A percentile compares a stretch with the other conserved stretches of the same genome.
These are phyloP conservation scores for Serendipita sp. DNA, from an alignment of 1,284 basidiomycete species.

Conservation along the genomic window DNA sequence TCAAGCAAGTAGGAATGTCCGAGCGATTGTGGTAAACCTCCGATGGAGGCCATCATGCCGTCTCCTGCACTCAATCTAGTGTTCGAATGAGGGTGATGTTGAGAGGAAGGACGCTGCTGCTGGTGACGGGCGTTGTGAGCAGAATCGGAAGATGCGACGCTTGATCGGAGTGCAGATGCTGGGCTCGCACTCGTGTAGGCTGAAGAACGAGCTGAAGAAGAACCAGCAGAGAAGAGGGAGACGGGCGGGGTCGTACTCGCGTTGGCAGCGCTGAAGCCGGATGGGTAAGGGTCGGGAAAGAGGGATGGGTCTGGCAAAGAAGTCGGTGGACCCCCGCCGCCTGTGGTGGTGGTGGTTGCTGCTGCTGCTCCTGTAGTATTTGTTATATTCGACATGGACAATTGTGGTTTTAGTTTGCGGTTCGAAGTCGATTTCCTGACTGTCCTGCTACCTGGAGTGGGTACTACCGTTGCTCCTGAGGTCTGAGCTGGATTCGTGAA, in stretches of 20 bases:
- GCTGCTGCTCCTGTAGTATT: not conserved
- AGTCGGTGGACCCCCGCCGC: not conserved
- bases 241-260: constrained; percentile 3
- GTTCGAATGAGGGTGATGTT: not conserved
- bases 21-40: not conserved
- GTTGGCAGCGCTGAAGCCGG: not conserved
- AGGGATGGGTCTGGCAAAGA: constrained; percentile 3
- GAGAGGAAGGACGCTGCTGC: not conserved
- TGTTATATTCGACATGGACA: not conserved
- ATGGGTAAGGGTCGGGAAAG: constrained; percentile 7
- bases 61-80: not conserved
- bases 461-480: not conserved
- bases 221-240: constrained; percentile 6
- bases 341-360: not conserved
- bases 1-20: not conserved
- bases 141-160: not conserved
- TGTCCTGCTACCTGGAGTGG: not conserved
- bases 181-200: constrained; percentile 5
- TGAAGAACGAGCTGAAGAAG: constrained; percentile 6
- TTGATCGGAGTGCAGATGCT: constrained; percentile 2
- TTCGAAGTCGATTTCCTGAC: constrained; percentile 1
- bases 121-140: constrained; percentile 2
- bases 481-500: not conserved
- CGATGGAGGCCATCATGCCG: not conserved
- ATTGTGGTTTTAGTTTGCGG: not conserved